Evolutionary conservation across 805 yeast genomes (phyloP).

Genomic region (Metschnikowia lunata): DNA sequence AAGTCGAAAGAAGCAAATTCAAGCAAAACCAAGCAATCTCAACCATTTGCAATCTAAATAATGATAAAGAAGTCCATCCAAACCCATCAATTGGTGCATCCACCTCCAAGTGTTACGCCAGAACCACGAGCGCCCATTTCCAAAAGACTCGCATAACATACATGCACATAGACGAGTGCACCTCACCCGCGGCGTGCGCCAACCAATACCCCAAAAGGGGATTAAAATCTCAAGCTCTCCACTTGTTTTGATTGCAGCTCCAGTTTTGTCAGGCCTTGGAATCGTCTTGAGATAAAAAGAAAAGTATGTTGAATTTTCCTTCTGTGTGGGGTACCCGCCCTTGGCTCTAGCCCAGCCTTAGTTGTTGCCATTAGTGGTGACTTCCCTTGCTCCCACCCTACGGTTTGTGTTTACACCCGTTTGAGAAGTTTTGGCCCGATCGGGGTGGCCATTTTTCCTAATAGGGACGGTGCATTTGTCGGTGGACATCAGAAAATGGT

Average conservation of each 20-base stretch:
- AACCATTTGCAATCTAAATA: too few species aligned
- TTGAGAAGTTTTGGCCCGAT: slow-evolving; percentile 14
- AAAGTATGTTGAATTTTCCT: slow-evolving; percentile 4
- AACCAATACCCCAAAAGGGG: slow-evolving; percentile 18
- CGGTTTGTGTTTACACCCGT: neutral
- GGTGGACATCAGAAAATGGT: too few species aligned
- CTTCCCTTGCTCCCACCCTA: neutral
- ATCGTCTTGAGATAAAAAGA: neutral
- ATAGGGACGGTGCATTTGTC: slow-evolving; percentile 15
- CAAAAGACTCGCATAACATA: too few species aligned
- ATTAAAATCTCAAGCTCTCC: slow-evolving; percentile 17
- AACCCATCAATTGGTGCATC: too few species aligned
- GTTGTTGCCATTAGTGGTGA: neutral
- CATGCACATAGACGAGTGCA: slow-evolving; percentile 2
- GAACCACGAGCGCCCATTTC: too few species aligned
- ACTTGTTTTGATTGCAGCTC: slow-evolving; percentile 15
- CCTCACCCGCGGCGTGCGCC: slow-evolving; percentile 13
- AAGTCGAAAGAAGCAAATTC: too few species aligned
- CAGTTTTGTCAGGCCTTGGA: slow-evolving; percentile 9
- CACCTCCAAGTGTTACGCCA: too few species aligned
- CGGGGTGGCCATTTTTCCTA: slow-evolving; percentile 21
- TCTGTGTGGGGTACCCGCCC: neutral
- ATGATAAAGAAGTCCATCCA: too few species aligned
- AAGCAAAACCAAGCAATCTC: too few species aligned
- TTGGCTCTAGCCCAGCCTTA: too few species aligned